Evolutionary conservation across 345 rosid species (phyloP), one percentile per base, ranked within the genome.

Genomic region (Gossypium mustelinum): DNA sequence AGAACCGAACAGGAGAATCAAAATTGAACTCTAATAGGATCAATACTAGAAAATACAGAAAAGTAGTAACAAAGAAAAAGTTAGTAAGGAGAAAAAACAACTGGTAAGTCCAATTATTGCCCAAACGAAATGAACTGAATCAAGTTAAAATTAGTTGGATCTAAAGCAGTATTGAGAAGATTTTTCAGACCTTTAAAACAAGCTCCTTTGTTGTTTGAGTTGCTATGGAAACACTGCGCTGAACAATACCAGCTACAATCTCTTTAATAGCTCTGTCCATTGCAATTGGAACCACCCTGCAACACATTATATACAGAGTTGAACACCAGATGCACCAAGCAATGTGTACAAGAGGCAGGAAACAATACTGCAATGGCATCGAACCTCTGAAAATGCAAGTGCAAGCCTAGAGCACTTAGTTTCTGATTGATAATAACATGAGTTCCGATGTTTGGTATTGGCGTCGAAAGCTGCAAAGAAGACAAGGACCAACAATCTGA

Each of bases 151-250:
- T 17, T 7, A 67, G 7, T 71, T 52, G 54, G 44, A 64, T 9
- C 11, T 9, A 57, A 65, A 27, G 57, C 60, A 58, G 43, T 25
- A n/a, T 41, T 57, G 3, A 48, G 14, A 43, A 68, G 45, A 75
- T 57, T 22, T 44, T 47, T 67, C 82, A 74, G 79, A 94, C 99
- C 99, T 95, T 95, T 73, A 95, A 80, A 76, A 95, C 99, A 82
- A 95, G 97, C 79, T 95, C 99, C 83, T 95, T 95, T 56, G 99
- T 93, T 65, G 99, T 95, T 83, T 93, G 98, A 66, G 97, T 91
- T 61, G 99, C 97, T 81, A 95, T 91, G 55, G 97, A 90, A 84
- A 95, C 99, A 84, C 99, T 95, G 70, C 98, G 90, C 82, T 93
- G 99, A 82, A 95, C 99, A 82, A 93, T 91, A 75, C 91, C 86